A percentile compares a stretch with the other conserved stretches of the same genome.
Conservation (phyloP, 2,329 filamentous ascomycete species). For the Fusarium algeriense region DNA sequence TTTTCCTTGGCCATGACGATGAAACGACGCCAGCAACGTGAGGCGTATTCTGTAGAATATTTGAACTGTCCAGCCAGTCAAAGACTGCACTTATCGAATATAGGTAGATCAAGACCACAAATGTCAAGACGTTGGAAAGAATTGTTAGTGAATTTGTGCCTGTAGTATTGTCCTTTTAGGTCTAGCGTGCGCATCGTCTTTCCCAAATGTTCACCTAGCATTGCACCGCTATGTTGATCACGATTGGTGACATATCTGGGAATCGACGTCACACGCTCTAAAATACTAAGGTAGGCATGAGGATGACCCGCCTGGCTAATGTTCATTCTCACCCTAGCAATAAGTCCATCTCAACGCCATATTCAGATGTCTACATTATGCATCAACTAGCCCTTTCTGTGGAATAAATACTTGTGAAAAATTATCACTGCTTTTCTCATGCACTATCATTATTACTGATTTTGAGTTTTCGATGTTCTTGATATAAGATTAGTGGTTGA, state of each 20-base stretch:
- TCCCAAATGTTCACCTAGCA: background rate
- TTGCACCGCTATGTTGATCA: slow-evolving; percentile 20
- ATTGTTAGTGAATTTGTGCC: slow-evolving; percentile 38
- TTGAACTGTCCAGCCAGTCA: no score
- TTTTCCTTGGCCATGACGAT: slow-evolving; percentile 35
- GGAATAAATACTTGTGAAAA: background rate
- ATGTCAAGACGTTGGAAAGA: slow-evolving; percentile 20
- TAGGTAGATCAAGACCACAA: background rate
- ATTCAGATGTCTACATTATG: background rate
- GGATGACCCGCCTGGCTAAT: background rate
- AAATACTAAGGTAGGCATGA: background rate
- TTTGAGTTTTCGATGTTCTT: background rate
- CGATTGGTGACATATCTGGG: background rate
- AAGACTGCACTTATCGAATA: background rate
- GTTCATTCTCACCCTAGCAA: background rate
- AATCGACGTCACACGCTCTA: slow-evolving; percentile 17
- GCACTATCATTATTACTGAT: background rate
- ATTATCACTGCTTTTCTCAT: background rate
- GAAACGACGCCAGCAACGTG: background rate
- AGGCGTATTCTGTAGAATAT: background rate
- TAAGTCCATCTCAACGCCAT: background rate
- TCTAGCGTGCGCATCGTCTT: slow-evolving; percentile 14
- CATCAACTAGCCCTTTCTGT: background rate
- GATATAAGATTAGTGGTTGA: no score
- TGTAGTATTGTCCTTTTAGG: slow-evolving; percentile 7